Evolutionary conservation across 1,284 basidiomycete species (phyloP), one percentile per base, ranked within the genome.

Genomic region (Salmacisia buchloeana): DNA sequence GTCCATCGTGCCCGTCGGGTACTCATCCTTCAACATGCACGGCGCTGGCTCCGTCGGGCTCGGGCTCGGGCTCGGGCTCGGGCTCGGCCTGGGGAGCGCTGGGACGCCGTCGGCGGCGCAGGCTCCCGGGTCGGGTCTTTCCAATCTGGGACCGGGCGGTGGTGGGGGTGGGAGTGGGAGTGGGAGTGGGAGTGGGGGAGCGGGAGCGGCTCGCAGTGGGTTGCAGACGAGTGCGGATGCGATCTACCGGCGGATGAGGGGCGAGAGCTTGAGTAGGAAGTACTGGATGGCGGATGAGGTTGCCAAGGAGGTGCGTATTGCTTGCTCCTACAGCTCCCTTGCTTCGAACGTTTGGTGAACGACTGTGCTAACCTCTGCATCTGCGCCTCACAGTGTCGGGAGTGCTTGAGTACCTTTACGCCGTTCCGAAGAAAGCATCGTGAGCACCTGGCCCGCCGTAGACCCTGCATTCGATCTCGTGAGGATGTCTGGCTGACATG

Each of bases 261-360:
- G 75, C 61, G 75, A 77, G 52, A 73, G 74, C 2, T 67, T 77
- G 54, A 74, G 70, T 29, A 70, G 71, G 41, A 72, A 71, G 58
- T 78, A 73, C 63, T 79, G 78, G 78, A 77, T 79, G 78, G 74
- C 78, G 23, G 96, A 98, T 77, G 91, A 94, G 75, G 89, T 90
- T 63, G 92, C 90, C 74, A 96, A 90, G 77, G 94, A 97, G 49
- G 49, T 54, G 29, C 31, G 49, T 5, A 43, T 4, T 21, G 6
- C 39, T n/a, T 18, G 23, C 75, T 96, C 92, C 77, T 94, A 91
- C 77, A 91, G 94, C 79, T 96, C 92, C 82, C 80, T 90, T 89
- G 68, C 83, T 89, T 15, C 97, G 97, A 80, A 91, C 91, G 1
- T 86, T 92, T 2, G 94, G 92, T 89, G 84, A 92, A 60, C 83